These are phyloP conservation scores for Plasmopara halstedii DNA, from an alignment of 352 stramenopile genomes.

Conservation along the genomic window DNA sequence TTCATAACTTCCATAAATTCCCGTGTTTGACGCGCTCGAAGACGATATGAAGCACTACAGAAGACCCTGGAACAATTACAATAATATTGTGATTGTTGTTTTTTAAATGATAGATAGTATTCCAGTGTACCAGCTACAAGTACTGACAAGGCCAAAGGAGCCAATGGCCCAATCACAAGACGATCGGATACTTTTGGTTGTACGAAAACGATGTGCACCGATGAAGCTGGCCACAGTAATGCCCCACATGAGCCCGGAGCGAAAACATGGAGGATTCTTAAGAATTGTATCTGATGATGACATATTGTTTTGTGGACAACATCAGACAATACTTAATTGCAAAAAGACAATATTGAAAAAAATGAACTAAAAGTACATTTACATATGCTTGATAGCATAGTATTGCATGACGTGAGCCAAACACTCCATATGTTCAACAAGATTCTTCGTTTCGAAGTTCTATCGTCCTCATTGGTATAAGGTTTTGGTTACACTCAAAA, in stretches of 20 bases:
- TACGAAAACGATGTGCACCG: constrained; percentile 63
- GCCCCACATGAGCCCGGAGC: constrained; percentile 69
- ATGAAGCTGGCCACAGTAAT: constrained; percentile 54
- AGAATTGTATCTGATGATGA: constrained; percentile 33
- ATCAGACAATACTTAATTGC: too few species aligned
- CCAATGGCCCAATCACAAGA: constrained; percentile 62
- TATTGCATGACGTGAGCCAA: too few species aligned
- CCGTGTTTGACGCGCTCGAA: constrained; percentile 47
- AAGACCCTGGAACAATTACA: constrained; percentile 32
- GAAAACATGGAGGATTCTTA: constrained; percentile 74
- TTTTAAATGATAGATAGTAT: not conserved
- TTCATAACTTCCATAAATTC: constrained; percentile 84
- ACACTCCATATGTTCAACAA: too few species aligned
- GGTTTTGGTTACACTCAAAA: too few species aligned
- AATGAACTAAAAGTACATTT: too few species aligned
- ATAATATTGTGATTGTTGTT: too few species aligned
- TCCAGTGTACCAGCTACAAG: constrained; percentile 37
- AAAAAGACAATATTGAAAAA: too few species aligned
- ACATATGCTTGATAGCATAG: too few species aligned
- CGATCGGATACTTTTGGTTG: constrained; percentile 38
- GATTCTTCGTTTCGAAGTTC: too few species aligned
- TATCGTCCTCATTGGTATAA: too few species aligned
- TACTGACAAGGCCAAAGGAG: constrained; percentile 49
- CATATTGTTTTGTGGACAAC: too few species aligned
- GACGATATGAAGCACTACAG: constrained; percentile 46